Base-by-base conservation (phyloP, 2,329 filamentous ascomycete species). In the Leptographium lundbergii region DNA sequence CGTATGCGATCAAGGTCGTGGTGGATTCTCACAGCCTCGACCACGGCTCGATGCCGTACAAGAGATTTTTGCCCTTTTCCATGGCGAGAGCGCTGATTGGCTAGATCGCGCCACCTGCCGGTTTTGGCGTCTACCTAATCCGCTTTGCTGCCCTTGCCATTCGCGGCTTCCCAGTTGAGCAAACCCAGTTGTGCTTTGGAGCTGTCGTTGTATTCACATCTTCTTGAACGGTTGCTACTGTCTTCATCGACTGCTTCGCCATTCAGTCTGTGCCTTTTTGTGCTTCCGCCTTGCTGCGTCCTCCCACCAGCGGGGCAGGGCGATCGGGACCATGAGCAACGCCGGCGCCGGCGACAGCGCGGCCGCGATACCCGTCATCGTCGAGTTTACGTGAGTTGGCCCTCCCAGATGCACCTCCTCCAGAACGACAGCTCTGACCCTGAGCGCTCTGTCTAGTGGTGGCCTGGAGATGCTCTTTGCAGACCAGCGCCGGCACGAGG, bases 401-500 rank as follows among this genome's bases (percentile, higher is more conserved):
- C 10, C 11, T 48, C 22, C 22, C 22, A 10, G 11, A 14, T 57
- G 56, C 42, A 47, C 51, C 6, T 27, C 19, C 24, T 24, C 4
- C 22, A 3, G 47, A 1, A 27, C 27, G 9, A 6, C 47, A 54
- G 60, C 55, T 42, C 60, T 25, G 47, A 39, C 48, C 22, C 34
- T 54, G 63, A 60, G 60, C 59, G 60, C 60, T 59, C 51, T 27
- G 6, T 17, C 53, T 66, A 91, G 94, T 64, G 94, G 94, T 62
- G 94, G 94, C 25, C 81, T 99, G 22, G 94, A 99, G 74, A 87
- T 96, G 75, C 85, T 99, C 64, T 99, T 99, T 74, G 84, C 86
- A 36, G 87, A 96, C 70, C 78, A 90, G 72, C 82, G 86, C 59
- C 87, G 84, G 65, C 88, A 92, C 70, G 74, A 77, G 25, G 70